Evolutionary conservation across 352 stramenopile genomes (phyloP).

Genomic region (Phytophthora pinifolia): DNA sequence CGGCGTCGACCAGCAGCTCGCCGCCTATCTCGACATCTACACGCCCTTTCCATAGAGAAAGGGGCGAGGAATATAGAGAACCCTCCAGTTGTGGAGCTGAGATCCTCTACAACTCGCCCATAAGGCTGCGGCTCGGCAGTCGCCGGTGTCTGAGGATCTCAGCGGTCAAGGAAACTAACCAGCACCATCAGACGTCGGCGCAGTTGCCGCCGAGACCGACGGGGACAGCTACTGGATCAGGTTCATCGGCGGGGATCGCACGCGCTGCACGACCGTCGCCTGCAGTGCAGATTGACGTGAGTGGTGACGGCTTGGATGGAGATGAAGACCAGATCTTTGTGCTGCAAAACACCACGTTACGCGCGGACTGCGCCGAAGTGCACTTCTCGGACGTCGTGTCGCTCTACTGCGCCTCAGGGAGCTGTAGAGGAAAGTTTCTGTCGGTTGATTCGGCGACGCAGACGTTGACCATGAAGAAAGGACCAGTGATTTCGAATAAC

Average conservation of each 20-base stretch:
- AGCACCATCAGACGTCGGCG: conserved; percentile 12
- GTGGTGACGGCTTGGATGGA: conserved; percentile 63
- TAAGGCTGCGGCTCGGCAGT: conserved; percentile 72
- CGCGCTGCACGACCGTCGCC: conserved; percentile 14
- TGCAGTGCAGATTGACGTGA: conserved; percentile 47
- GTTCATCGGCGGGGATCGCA: conserved; percentile 22
- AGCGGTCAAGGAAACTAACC: conserved; percentile 12
- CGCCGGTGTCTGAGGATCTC: conserved; percentile 66
- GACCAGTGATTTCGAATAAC: conserved; percentile 69
- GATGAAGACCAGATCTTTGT: conserved; percentile 82
- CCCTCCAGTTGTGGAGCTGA: conserved; percentile 65
- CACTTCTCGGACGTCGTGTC: conserved; percentile 78
- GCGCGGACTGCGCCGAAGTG: conserved; percentile 64
- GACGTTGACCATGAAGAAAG: conserved; percentile 66
- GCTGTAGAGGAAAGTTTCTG: conserved; percentile 70
- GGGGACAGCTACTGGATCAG: conserved; percentile 10
- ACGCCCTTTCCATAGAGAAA: conserved; percentile 24
- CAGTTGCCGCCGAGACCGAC: conserved; percentile 32
- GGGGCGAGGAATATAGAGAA: conserved; percentile 47
- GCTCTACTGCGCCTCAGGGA: conserved; percentile 71
- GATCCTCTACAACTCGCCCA: conserved; percentile 70
- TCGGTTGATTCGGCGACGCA: conserved; percentile 65
- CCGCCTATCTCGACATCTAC: conserved; percentile 16
- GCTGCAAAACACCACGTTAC: conserved; percentile 70
- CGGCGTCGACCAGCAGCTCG: conserved; percentile 14